Conservation (phyloP, 23 red algal species). For the Pyropia haitanensis region DNA sequence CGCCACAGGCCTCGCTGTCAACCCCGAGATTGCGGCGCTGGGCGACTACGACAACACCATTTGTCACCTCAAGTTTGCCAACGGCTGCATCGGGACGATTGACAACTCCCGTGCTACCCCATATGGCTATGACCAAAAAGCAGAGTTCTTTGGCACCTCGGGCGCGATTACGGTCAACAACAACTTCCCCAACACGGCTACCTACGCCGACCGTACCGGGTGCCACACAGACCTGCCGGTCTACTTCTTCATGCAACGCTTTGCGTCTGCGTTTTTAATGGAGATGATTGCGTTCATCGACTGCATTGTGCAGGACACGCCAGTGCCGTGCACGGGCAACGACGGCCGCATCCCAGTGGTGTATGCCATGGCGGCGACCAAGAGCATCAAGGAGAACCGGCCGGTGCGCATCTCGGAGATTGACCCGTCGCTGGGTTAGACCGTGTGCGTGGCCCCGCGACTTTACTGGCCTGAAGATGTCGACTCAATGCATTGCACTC, state of each 20-base stretch:
- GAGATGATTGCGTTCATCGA: constrained; percentile 89
- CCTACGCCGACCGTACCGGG: constrained; percentile 18
- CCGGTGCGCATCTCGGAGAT: constrained; percentile 63
- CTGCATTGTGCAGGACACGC: constrained; percentile 46
- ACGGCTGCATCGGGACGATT: constrained; percentile 79
- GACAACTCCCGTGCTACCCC: constrained; percentile 67
- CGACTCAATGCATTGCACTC: too few species aligned
- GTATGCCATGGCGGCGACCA: constrained; percentile 62
- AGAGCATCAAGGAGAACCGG: constrained; percentile 83
- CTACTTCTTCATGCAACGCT: constrained; percentile 99
- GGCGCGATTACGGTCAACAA: constrained; percentile 59
- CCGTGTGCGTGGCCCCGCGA: too few species aligned
- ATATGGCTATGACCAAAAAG: constrained; percentile 91
- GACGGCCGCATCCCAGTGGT: constrained; percentile 84
- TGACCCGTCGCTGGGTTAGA: constrained; percentile 1
- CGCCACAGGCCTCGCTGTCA: constrained; percentile 38
- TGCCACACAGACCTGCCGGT: constrained; percentile 49
- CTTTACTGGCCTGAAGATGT: too few species aligned
- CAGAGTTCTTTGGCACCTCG: constrained; percentile 72
- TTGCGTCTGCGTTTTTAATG: constrained; percentile 72
- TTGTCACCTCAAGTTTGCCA: constrained; percentile 66
- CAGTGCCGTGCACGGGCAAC: constrained; percentile 37
- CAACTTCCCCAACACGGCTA: constrained; percentile 75
- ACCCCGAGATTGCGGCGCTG: constrained; percentile 63
- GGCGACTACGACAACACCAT: constrained; percentile 81